Percentiles rank a stretch among this genome's conserved stretches.
phyloP scores from a whole-genome alignment of 345 rosid genomes.

The Syzygium aromaticum region DNA sequence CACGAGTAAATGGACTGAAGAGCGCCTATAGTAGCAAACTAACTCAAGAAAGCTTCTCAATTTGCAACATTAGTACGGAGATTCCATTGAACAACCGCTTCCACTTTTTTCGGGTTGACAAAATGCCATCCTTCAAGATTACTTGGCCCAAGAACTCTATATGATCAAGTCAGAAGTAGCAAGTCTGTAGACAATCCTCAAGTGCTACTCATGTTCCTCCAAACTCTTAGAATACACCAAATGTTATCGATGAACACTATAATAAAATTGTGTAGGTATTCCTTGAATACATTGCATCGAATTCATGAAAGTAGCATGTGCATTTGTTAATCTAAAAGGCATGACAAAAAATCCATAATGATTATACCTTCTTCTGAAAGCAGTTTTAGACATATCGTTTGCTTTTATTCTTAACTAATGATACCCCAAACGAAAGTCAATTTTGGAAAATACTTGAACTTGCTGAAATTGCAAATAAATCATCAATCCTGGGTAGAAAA shows the following conservation, averaged over 20 bases:
- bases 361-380: not conserved
- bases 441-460: not conserved
- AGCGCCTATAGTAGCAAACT: too few relatives aligned
- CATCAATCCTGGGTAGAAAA: not conserved
- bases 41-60: too few relatives aligned
- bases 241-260: not conserved
- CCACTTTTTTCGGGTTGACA: too few relatives aligned
- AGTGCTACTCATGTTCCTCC: not conserved
- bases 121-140: too few relatives aligned
- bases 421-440: not conserved
- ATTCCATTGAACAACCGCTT: too few relatives aligned
- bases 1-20: not conserved
- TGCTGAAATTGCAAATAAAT: not conserved
- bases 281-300: not conserved
- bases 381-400: not conserved
- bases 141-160: too few relatives aligned
- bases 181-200: too few relatives aligned
- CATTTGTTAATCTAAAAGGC: not conserved
- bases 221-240: not conserved
- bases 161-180: too few relatives aligned
- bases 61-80: too few relatives aligned
- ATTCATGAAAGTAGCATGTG: not conserved
- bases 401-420: not conserved
- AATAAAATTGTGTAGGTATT: not conserved
- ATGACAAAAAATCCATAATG: not conserved